Base-by-base conservation (phyloP, 2,329 filamentous ascomycete species). In the Penicillium sp. region DNA sequence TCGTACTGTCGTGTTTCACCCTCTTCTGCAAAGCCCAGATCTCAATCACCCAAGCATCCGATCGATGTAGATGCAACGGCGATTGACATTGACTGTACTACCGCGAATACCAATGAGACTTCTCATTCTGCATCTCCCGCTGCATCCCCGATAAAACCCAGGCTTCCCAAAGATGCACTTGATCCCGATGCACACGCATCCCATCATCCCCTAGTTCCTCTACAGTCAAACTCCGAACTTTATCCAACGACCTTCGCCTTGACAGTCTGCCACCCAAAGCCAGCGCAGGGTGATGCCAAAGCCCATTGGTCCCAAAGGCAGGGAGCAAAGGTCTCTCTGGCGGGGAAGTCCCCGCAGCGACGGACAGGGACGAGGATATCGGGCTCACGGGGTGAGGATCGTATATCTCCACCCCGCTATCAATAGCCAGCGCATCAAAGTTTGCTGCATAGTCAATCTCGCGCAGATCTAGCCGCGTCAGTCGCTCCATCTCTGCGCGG, bases 381-480 rank as follows among this genome's bases (percentile, higher is more conserved):
- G 60, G 57, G 35, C 37, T 16, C 13, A 33, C 40, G 11, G 35
- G 14, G 6, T 37, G 25, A 4, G 30, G 49, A 45, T 69, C 60
- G 25, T 65, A 67, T 3, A 68, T 58, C 35, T 70, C 68, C 1
- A 62, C 62, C 1, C 63, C 64, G 4, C 56, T 62, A 3, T 67
- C 61, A 38, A 62, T 67, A 26, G 66, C 75, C 37, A 70, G 73
- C 28, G 80, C 78, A 61, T 86, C 82, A 60, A 85, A 85, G 55
- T 83, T 78, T 38, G 76, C 78, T 2, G 81, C 82, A 67, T 89
- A 89, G 40, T 85, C 84, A 52, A 89, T 85, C 6, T 85, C 77
- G 38, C 84, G 79, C n/a, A 90, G 74, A 65, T 85, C 86, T 33
- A 89, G 81, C 81, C 85, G 88, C 49, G 88, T 83, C 16, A 90